Conservation (phyloP, 108 stramenopile species). For the Skeletonema grethae region DNA sequence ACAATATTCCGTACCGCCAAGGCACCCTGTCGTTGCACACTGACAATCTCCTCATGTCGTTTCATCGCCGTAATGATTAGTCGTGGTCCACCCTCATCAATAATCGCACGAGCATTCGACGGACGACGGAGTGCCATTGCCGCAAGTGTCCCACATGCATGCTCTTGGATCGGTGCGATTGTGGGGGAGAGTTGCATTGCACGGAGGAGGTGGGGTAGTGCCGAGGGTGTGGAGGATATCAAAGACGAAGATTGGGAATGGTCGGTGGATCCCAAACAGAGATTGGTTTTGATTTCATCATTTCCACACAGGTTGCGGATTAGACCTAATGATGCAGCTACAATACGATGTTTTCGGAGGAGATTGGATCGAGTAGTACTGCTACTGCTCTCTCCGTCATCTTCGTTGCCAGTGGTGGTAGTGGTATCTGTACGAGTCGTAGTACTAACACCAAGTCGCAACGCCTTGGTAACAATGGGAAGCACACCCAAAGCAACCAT, state of each 20-base stretch:
- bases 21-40: conserved; percentile 83
- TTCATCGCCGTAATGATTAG: conserved; percentile 72
- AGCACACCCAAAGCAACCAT: conserved; percentile 83
- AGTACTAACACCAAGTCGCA: conserved; percentile 19
- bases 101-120: conserved; percentile 66
- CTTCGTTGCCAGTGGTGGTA: background rate
- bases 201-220: conserved; percentile 33
- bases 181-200: conserved; percentile 53
- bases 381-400: background rate
- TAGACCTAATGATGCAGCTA: conserved; percentile 65
- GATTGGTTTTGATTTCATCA: conserved; percentile 85
- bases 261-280: conserved; percentile 54
- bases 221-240: conserved; percentile 36
- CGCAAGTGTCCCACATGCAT: conserved; percentile 83
- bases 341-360: conserved; percentile 31
- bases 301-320: conserved; percentile 88
- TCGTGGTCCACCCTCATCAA: conserved; percentile 50
- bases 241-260: conserved; percentile 2
- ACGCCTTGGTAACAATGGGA: conserved; percentile 42
- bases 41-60: conserved; percentile 55
- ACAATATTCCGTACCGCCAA: conserved; percentile 87
- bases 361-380: background rate
- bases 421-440: background rate
- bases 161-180: conserved; percentile 64
- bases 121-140: conserved; percentile 89